Percentiles rank a stretch among this genome's conserved stretches.
Conservation (phyloP, 805 yeast genomes). For the Pichia cephalocereana region DNA sequence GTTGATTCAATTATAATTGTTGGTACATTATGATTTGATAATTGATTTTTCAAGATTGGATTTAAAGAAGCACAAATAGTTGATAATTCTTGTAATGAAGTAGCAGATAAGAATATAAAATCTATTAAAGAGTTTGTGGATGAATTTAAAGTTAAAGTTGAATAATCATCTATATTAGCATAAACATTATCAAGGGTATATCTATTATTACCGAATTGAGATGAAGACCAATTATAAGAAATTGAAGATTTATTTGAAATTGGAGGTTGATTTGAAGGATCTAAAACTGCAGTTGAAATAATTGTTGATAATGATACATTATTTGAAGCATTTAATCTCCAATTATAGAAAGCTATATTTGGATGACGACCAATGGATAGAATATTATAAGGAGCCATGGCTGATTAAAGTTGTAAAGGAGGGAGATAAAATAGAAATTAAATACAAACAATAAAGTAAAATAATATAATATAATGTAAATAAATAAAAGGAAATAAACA, state of each 20-base stretch:
- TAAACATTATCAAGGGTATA: conserved; percentile 17
- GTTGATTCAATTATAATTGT: conserved; percentile 58
- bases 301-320: conserved; percentile 34
- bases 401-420: not conserved
- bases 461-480: no score
- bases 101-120: conserved; percentile 36
- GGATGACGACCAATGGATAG: conserved; percentile 40
- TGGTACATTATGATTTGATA: conserved; percentile 28
- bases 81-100: conserved; percentile 44
- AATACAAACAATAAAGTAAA: no score
- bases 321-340: conserved; percentile 43
- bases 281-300: conserved; percentile 17
- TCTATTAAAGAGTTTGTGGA: conserved; percentile 23
- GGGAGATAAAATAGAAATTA: no score
- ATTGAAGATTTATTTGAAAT: conserved; percentile 5
- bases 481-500: no score
- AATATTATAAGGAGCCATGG: conserved; percentile 5
- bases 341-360: conserved; percentile 48
- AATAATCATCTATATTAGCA: conserved; percentile 21
- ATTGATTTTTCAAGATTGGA: conserved; percentile 25
- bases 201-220: conserved; percentile 26
- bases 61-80: conserved; percentile 30
- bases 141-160: conserved; percentile 4
- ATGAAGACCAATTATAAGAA: conserved; percentile 24
- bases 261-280: not conserved